These are phyloP conservation scores for Colletotrichum sp. DNA, from an alignment of 2,329 filamentous ascomycete species.

Conservation along the genomic window DNA sequence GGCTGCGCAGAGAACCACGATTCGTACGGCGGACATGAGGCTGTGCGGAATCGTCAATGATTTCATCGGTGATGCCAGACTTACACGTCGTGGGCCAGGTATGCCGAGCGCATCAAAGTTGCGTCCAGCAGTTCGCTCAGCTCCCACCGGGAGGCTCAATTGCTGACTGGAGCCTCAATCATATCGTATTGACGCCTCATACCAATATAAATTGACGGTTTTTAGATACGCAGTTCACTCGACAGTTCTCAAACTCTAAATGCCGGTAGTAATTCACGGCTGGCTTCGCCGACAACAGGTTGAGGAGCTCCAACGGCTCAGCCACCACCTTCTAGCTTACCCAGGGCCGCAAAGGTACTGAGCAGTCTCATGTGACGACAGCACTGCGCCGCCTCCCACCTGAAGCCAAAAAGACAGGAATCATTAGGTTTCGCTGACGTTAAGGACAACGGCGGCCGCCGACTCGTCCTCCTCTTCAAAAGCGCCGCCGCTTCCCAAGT, in stretches of 20 bases:
- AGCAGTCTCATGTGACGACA: background rate
- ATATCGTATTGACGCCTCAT: background rate
- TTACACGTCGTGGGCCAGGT: background rate
- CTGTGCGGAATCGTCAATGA: background rate
- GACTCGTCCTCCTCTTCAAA: background rate
- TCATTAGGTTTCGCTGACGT: background rate
- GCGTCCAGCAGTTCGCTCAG: background rate
- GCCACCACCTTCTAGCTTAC: background rate
- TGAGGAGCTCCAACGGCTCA: background rate
- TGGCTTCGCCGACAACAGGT: background rate
- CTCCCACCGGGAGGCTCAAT: background rate
- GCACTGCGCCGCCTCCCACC: background rate
- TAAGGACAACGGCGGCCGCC: background rate
- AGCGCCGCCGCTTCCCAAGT: background rate
- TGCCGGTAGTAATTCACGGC: background rate
- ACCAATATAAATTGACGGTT: background rate
- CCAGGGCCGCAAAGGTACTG: background rate
- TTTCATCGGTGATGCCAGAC: background rate
- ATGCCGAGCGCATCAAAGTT: background rate
- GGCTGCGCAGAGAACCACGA: background rate
- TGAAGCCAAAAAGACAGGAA: background rate
- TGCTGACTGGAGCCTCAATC: background rate
- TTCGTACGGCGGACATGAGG: background rate
- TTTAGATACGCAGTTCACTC: too few relatives aligned
- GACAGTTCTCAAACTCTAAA: background rate